Percentiles rank a stretch among this genome's conserved stretches.
Evolutionary conservation across 2,329 filamentous ascomycete species (phyloP).

Genomic region (Metarhizium sp.): DNA sequence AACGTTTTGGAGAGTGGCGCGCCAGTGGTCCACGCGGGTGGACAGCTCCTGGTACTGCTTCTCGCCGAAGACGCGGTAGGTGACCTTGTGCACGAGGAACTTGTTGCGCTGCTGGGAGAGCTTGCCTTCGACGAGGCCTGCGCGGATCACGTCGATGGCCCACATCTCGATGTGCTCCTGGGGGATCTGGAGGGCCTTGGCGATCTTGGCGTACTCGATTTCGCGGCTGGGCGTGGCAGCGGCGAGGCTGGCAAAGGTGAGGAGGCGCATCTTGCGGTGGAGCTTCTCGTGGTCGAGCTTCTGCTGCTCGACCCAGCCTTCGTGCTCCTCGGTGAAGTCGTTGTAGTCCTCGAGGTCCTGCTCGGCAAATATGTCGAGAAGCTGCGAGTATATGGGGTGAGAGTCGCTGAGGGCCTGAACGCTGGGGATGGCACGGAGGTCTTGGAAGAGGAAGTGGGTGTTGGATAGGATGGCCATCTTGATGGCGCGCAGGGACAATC

Average conservation of each 20-base stretch:
- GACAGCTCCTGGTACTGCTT: slow-evolving; percentile 97
- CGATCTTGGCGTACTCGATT: slow-evolving; percentile 79
- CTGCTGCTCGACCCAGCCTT: slow-evolving; percentile 72
- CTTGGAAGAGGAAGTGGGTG: slow-evolving; percentile 62
- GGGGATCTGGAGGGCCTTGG: slow-evolving; percentile 75
- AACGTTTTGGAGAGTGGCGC: slow-evolving; percentile 69
- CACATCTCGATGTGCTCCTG: slow-evolving; percentile 87
- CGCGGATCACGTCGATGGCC: slow-evolving; percentile 97
- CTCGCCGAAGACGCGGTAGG: slow-evolving; percentile 93
- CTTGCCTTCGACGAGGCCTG: slow-evolving; percentile 91
- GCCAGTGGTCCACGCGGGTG: slow-evolving; percentile 85
- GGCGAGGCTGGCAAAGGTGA: slow-evolving; percentile 85
- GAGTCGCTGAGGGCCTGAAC: slow-evolving; percentile 82
- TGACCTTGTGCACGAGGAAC: slow-evolving; percentile 92
- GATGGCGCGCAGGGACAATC: slow-evolving; percentile 47
- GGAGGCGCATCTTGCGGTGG: slow-evolving; percentile 89
- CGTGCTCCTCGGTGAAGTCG: slow-evolving; percentile 88
- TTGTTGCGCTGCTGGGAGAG: slow-evolving; percentile 86
- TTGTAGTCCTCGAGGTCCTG: slow-evolving; percentile 93
- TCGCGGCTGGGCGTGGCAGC: slow-evolving; percentile 76
- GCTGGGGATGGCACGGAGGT: slow-evolving; percentile 70
- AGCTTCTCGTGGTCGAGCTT: slow-evolving; percentile 64
- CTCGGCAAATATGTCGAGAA: slow-evolving; percentile 90
- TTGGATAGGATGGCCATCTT: slow-evolving; percentile 44
- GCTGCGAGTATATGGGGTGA: slow-evolving; percentile 76